A percentile compares a stretch with the other conserved stretches of the same genome.
Evolutionary conservation across 2,329 filamentous ascomycete species (phyloP).

Genomic region (Diplodia scrobiculata): DNA sequence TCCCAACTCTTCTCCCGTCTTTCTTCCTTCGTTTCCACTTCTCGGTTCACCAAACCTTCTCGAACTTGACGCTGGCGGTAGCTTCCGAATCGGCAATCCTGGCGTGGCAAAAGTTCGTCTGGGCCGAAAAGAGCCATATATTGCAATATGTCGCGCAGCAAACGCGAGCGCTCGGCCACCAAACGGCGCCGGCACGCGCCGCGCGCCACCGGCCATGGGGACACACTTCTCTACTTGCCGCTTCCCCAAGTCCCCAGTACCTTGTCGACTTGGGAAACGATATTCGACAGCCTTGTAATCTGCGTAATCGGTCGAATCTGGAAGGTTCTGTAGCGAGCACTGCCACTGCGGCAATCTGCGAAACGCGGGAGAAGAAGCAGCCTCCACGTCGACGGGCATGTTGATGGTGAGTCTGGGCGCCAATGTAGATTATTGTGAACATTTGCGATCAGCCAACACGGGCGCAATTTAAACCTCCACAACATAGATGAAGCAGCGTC

Average conservation of each 20-base stretch:
- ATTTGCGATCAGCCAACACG: neutral
- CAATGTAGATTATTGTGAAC: neutral
- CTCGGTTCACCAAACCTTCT: too few species aligned
- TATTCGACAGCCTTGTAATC: neutral
- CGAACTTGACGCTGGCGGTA: neutral
- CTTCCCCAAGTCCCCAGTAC: constrained; percentile 8
- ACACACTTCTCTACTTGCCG: neutral
- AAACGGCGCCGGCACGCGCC: constrained; percentile 5
- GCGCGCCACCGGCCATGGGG: neutral
- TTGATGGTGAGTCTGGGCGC: neutral
- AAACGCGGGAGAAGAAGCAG: neutral
- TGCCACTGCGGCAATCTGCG: neutral
- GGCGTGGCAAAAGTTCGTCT: neutral
- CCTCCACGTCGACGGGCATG: neutral
- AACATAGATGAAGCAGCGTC: neutral
- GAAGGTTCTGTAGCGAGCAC: neutral
- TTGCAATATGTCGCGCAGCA: constrained; percentile 3
- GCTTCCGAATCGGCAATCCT: constrained; percentile 8
- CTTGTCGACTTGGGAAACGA: neutral
- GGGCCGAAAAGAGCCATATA: neutral
- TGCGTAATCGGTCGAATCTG: neutral
- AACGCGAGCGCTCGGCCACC: neutral
- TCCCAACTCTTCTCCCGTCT: neutral
- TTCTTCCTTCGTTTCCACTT: neutral
- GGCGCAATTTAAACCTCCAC: neutral